Evolutionary conservation across 345 rosid species (phyloP), one percentile per base, ranked within the genome.

Genomic region (Eucalyptus curtisii): DNA sequence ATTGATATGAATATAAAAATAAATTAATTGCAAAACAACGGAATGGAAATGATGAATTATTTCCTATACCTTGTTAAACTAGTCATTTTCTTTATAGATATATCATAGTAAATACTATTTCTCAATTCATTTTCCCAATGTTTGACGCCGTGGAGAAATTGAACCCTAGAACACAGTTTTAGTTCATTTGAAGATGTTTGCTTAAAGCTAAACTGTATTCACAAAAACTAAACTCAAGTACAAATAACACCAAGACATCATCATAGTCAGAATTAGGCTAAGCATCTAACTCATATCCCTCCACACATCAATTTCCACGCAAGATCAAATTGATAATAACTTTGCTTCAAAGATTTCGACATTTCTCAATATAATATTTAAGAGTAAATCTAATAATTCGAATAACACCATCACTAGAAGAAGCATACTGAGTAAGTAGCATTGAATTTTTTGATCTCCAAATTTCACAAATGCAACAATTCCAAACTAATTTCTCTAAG

Each of bases 141-240:
- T 2, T 30, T 13, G 3, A n/a, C 1, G 2, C 33, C 0, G 4
- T 5, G 68, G 3, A 27, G 68, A 59, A 59, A 30, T n/a, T 64
- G 37, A 64, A 64, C 20, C 3, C 7, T 4, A 4, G 76, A 0
- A 30, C 33, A n/a, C 0, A 64, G 3, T 64, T 64, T n/a, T n/a
- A n/a, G 31, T n/a, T 64, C 33, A n/a, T n/a, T 64, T 30, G 76
- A 64, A 64, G 37, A 30, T 64, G 37, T 13, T 64, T 64, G 20
- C 76, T 64, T n/a, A 64, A 30, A 13, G 31, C 71, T 64, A 64
- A 64, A 64, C 4, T 1, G 7, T 30, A 2, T n/a, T 37, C 71
- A 16, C 12, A 31, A 15, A 66, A 15, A 8, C 42, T 16, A 68
- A 8, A 68, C 13, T 68, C 19, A 31, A 68, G 22, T 17, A 31